Percentiles rank a stretch among this genome's conserved stretches.
Evolutionary conservation across 768 basidiomycete species (phyloP).

Genomic region (Pleurotus sapidus): DNA sequence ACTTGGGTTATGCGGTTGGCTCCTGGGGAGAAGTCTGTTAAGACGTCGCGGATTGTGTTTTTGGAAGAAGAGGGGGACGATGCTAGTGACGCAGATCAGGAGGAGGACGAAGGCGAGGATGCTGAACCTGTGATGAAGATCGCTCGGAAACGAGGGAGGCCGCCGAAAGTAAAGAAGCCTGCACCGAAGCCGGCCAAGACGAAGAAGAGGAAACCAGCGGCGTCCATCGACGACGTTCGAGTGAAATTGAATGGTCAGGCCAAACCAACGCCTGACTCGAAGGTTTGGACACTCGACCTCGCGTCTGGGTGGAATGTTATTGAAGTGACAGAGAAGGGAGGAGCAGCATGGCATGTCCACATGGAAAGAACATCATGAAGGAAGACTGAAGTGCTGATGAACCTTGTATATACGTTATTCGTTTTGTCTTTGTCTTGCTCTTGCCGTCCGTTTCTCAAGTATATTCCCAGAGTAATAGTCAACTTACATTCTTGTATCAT

Average conservation of each 20-base stretch:
- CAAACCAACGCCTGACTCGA: conserved; percentile 36
- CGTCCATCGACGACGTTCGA: conserved; percentile 54
- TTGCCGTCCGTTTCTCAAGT: background rate
- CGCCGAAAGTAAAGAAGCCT: conserved; percentile 30
- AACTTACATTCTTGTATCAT: background rate
- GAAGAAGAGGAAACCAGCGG: conserved; percentile 35
- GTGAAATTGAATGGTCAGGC: conserved; percentile 63
- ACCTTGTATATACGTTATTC: background rate
- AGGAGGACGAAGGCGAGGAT: conserved; percentile 44
- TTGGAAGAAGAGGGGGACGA: conserved; percentile 45
- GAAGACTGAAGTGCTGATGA: background rate
- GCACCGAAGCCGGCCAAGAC: conserved; percentile 24
- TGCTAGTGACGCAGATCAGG: conserved; percentile 37
- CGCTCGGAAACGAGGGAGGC: conserved; percentile 32
- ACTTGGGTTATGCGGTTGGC: conserved; percentile 68
- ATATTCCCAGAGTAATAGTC: background rate
- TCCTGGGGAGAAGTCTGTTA: conserved; percentile 51
- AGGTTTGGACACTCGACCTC: conserved; percentile 63
- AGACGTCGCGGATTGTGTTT: conserved; percentile 51
- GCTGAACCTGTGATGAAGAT: conserved; percentile 32
- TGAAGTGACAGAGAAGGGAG: conserved; percentile 50
- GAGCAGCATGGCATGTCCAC: conserved; percentile 13
- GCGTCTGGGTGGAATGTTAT: conserved; percentile 57
- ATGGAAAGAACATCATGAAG: conserved; percentile 5
- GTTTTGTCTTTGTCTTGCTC: background rate